These are phyloP conservation scores for Xerocomus brunneocitrinus DNA, from an alignment of 768 basidiomycete genomes.

Conservation along the genomic window DNA sequence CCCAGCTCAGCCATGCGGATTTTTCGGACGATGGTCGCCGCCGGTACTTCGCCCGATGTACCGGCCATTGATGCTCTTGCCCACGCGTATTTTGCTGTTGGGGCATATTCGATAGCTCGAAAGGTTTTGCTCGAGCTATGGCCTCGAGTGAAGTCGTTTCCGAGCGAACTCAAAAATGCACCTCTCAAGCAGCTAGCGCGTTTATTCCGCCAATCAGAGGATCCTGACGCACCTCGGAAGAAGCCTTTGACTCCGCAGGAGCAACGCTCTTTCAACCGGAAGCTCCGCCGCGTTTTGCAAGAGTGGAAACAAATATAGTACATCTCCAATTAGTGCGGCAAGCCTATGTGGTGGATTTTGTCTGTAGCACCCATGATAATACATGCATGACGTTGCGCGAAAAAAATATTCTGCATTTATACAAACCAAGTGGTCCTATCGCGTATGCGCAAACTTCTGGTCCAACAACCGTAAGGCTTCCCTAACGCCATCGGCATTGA, in stretches of 20 bases:
- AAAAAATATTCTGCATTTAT: not conserved
- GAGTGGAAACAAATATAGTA: constrained; percentile 21
- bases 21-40: constrained; percentile 60
- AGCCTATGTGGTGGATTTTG: not conserved
- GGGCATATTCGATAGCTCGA: constrained; percentile 47
- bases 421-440: constrained; percentile 12
- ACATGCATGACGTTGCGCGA: not conserved
- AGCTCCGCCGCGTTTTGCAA: constrained; percentile 29
- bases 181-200: constrained; percentile 43
- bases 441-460: constrained; percentile 46
- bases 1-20: constrained; percentile 48
- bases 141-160: constrained; percentile 60
- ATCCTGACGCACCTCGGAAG: constrained; percentile 11
- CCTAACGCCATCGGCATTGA: constrained; percentile 66
- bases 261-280: constrained; percentile 36
- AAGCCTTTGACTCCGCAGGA: constrained; percentile 28
- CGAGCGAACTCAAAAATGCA: constrained; percentile 40
- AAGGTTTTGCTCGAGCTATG: constrained; percentile 57
- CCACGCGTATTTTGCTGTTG: constrained; percentile 60
- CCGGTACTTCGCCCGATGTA: constrained; percentile 64
- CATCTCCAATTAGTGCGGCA: not conserved
- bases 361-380: constrained; percentile 5
- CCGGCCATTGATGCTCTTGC: constrained; percentile 66
- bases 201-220: constrained; percentile 38
- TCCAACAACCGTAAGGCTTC: constrained; percentile 76